phyloP scores from a whole-genome alignment of 345 rosid species.

The Mangifera indica region DNA sequence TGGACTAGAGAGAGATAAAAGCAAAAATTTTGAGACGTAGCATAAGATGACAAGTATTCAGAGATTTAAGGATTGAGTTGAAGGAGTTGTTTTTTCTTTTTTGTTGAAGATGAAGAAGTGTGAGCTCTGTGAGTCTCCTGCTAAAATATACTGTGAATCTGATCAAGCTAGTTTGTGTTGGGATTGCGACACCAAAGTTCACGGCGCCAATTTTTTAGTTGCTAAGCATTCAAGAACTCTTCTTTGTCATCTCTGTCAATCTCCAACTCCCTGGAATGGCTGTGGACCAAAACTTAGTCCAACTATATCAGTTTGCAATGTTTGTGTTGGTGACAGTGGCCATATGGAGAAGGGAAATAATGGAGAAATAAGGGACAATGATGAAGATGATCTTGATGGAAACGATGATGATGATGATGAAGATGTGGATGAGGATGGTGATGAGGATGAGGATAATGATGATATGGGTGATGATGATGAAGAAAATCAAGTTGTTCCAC shows the following conservation, averaged over 20 bases:
- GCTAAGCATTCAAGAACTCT: constrained; percentile 52
- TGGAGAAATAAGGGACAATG: neutral
- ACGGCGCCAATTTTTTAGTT: constrained; percentile 58
- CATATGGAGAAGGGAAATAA: constrained; percentile 3
- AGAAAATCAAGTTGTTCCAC: constrained; percentile 56
- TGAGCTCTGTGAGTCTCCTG: constrained; percentile 49
- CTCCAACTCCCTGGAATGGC: constrained; percentile 50
- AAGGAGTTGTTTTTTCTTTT: neutral
- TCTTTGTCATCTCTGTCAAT: constrained; percentile 51
- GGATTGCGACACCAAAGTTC: constrained; percentile 56
- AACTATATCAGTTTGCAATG: constrained; percentile 38
- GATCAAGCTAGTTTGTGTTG: constrained; percentile 62
- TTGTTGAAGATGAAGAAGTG: constrained; percentile 40
- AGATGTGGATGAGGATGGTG: constrained; percentile 18
- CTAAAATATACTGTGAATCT: constrained; percentile 52
- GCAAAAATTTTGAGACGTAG: too few species aligned
- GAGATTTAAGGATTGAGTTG: too few species aligned
- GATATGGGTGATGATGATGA: constrained; percentile 24
- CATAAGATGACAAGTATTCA: neutral
- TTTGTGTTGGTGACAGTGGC: constrained; percentile 24
- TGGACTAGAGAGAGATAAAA: constrained; percentile 11
- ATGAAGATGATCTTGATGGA: constrained; percentile 17
- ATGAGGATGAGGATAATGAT: neutral
- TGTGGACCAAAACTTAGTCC: constrained; percentile 43
- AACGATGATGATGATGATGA: constrained; percentile 1